These are phyloP conservation scores for Capronia epimyces DNA, from an alignment of 2,329 filamentous ascomycete genomes.

Conservation along the genomic window DNA sequence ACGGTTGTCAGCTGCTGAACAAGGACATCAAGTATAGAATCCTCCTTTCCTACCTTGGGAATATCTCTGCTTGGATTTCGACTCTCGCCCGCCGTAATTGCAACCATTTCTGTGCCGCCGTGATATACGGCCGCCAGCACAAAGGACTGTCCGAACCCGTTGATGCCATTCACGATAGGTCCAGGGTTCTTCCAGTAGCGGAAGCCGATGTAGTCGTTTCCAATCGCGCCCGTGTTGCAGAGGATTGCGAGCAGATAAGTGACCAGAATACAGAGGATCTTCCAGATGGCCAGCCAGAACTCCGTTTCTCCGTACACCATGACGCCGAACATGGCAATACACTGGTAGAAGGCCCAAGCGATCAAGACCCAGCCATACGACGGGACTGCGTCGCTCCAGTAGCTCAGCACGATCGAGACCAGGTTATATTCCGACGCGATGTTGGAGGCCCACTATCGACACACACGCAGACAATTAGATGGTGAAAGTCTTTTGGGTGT, in stretches of 20 bases:
- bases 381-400: conserved; percentile 43
- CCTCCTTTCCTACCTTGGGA: conserved; percentile 45
- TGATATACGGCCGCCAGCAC: conserved; percentile 37
- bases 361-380: conserved; percentile 46
- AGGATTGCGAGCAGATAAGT: conserved; percentile 35
- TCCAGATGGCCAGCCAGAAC: conserved; percentile 39
- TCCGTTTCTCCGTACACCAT: conserved; percentile 52
- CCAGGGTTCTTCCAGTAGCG: conserved; percentile 66
- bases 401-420: conserved; percentile 42
- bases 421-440: conserved; percentile 40
- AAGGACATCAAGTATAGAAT: conserved; percentile 36
- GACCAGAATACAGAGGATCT: conserved; percentile 34
- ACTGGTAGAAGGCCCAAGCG: conserved; percentile 43
- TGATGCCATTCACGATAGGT: conserved; percentile 34
- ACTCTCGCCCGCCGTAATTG: conserved; percentile 53
- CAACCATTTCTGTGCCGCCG: conserved; percentile 46
- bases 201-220: conserved; percentile 55
- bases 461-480: neutral
- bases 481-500: no score
- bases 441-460: conserved; percentile 1
- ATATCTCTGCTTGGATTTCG: conserved; percentile 50
- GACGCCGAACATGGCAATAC: conserved; percentile 39
- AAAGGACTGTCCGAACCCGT: conserved; percentile 36
- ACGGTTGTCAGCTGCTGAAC: conserved; percentile 25
- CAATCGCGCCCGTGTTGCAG: conserved; percentile 35